A percentile compares a stretch with the other conserved stretches of the same genome.
These are phyloP conservation scores for Lachancea dasiensis DNA, from an alignment of 805 yeast genomes.

Conservation along the genomic window DNA sequence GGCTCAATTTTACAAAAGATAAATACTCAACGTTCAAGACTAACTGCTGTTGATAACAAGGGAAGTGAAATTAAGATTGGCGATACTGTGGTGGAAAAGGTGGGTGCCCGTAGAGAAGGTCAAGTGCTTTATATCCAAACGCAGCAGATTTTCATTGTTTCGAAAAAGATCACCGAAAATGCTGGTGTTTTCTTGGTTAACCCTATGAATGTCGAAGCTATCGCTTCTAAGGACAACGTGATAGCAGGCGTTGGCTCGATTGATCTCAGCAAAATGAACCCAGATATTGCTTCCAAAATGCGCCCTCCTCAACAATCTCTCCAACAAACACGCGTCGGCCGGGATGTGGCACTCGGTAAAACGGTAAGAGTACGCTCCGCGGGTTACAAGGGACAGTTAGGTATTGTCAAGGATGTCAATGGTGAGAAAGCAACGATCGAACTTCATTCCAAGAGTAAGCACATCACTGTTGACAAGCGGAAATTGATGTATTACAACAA, in stretches of 20 bases:
- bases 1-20: constrained; percentile 78
- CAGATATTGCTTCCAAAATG: constrained; percentile 42
- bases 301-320: constrained; percentile 56
- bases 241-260: constrained; percentile 33
- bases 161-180: constrained; percentile 74
- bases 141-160: constrained; percentile 69
- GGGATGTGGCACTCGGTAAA: constrained; percentile 76
- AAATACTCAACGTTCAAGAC: constrained; percentile 60
- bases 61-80: constrained; percentile 86
- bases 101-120: constrained; percentile 86
- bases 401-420: constrained; percentile 88
- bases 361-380: constrained; percentile 89
- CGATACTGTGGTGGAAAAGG: constrained; percentile 81
- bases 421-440: constrained; percentile 90
- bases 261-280: constrained; percentile 84
- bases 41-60: constrained; percentile 79
- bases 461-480: constrained; percentile 74
- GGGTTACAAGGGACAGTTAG: constrained; percentile 86
- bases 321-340: constrained; percentile 53
- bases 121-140: constrained; percentile 80
- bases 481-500: constrained; percentile 68
- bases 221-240: constrained; percentile 76
- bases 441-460: constrained; percentile 86
- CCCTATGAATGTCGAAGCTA: constrained; percentile 69
- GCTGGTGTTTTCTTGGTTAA: constrained; percentile 86